Evolutionary conservation across 2,329 filamentous ascomycete genomes (phyloP).

Genomic region (Colletotrichum theobromicola): DNA sequence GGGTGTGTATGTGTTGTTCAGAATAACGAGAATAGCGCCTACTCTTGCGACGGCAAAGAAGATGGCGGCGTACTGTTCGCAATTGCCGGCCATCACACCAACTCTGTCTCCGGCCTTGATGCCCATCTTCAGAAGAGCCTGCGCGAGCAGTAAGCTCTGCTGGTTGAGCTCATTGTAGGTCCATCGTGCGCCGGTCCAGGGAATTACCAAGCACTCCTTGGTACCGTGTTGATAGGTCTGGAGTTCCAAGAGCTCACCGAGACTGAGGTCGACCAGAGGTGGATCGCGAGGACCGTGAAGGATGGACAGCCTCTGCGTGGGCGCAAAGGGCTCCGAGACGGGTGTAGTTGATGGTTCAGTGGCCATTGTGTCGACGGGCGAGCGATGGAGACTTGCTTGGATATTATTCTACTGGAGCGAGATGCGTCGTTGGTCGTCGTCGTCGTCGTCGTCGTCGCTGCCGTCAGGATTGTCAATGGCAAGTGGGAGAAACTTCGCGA

Average conservation of each 20-base stretch:
- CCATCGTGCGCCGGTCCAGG: constrained; percentile 79
- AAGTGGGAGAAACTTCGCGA: not conserved
- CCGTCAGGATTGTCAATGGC: not conserved
- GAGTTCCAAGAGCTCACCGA: constrained; percentile 74
- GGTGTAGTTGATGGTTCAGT: constrained; percentile 31
- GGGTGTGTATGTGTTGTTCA: constrained; percentile 84
- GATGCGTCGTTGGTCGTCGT: not conserved
- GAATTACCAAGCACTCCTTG: constrained; percentile 73
- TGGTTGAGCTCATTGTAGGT: constrained; percentile 70
- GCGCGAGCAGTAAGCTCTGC: constrained; percentile 65
- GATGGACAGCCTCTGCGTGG: constrained; percentile 56
- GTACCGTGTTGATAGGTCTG: constrained; percentile 70
- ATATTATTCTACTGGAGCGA: not conserved
- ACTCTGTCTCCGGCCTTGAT: constrained; percentile 73
- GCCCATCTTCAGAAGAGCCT: constrained; percentile 70
- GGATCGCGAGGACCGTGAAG: constrained; percentile 73
- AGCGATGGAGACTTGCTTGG: not conserved
- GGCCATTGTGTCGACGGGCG: constrained; percentile 28
- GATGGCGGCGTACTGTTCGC: constrained; percentile 80
- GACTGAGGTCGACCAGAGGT: constrained; percentile 72
- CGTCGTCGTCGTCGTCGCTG: not conserved
- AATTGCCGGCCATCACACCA: constrained; percentile 78
- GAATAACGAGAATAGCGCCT: constrained; percentile 73
- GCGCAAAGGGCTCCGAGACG: constrained; percentile 26
- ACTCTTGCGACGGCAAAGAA: constrained; percentile 75